These are phyloP conservation scores for Nakaseomyces nivariensis DNA, from an alignment of 1,139 yeast genomes.

Conservation along the genomic window DNA sequence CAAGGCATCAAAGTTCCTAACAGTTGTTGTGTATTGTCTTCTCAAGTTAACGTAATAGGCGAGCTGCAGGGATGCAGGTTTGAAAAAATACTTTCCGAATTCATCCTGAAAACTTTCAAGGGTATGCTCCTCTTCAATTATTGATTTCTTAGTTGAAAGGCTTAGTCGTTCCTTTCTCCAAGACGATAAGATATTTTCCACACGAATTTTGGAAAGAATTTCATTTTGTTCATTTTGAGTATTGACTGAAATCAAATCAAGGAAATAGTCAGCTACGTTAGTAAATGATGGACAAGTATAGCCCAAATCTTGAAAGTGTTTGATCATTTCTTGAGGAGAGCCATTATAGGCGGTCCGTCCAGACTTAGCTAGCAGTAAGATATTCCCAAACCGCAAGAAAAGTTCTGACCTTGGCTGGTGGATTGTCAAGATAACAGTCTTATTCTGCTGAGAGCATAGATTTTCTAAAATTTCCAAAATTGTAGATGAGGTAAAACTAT, in stretches of 20 bases:
- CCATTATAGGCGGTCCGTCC: constrained; percentile 65
- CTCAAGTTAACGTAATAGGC: constrained; percentile 37
- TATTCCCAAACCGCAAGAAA: constrained; percentile 53
- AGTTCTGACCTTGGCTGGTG: constrained; percentile 75
- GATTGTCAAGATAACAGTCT: constrained; percentile 68
- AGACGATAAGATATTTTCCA: constrained; percentile 35
- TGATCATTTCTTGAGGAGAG: constrained; percentile 34
- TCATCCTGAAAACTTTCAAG: constrained; percentile 8
- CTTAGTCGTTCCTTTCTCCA: constrained; percentile 35
- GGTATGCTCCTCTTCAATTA: constrained; percentile 1
- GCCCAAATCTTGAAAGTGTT: constrained; percentile 39
- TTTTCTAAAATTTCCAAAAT: constrained; percentile 52
- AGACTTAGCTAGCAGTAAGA: constrained; percentile 60
- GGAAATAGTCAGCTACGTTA: constrained; percentile 63
- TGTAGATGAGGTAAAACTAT: constrained; percentile 67
- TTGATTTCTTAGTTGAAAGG: constrained; percentile 1
- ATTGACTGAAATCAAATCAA: constrained; percentile 52
- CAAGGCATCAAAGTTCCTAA: constrained; percentile 52
- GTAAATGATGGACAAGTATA: constrained; percentile 47
- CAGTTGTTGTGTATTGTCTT: constrained; percentile 43
- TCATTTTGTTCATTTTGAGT: constrained; percentile 25
- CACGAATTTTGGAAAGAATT: constrained; percentile 30
- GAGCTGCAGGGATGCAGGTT: constrained; percentile 28
- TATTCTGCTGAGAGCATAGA: constrained; percentile 46
- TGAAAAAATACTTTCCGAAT: constrained; percentile 15